Evolutionary conservation across 805 yeast genomes (phyloP), one percentile per base, ranked within the genome.

Genomic region (Myxozyma sirexii): DNA sequence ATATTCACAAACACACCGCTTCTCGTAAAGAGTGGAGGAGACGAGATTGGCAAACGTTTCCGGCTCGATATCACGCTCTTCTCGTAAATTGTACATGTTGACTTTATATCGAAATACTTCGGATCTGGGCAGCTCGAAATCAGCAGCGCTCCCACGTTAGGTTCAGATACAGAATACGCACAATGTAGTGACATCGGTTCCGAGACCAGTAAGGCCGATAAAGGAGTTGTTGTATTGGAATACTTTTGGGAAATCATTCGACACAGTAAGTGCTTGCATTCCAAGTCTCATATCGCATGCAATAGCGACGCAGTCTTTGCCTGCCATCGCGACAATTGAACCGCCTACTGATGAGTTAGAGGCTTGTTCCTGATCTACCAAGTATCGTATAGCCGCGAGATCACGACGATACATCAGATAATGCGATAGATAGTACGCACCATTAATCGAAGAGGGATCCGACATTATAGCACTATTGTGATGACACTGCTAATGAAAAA

Each of bases 321-420:
- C 99, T 26, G 87, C 87, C 99, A 94, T 94, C 66, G 99, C 99
- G 35, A 96, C 96, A 54, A 96, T 97, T 65, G 96, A 82, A 76
- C 99, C 99, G 77, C 97, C 90, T 74, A 57, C 23, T 35, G 24
- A 31, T 13, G 13, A 17, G 42, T 26, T 15, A 33, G 45, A 17
- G 26, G 17, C 12, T 23, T 12, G 33, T n/a, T n/a, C n/a, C n/a
- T n/a, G n/a, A n/a, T n/a, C n/a, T n/a, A n/a, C n/a, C n/a, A n/a
- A n/a, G n/a, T n/a, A n/a, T n/a, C n/a, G n/a, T n/a, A n/a, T n/a
- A n/a, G n/a, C n/a, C n/a, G n/a, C n/a, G n/a, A n/a, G n/a, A n/a
- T n/a, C n/a, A n/a, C n/a, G n/a, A n/a, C n/a, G n/a, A n/a, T n/a
- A n/a, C n/a, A n/a, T n/a, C n/a, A n/a, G n/a, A n/a, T n/a, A n/a